A percentile compares a stretch with the other conserved stretches of the same genome.
Evolutionary conservation across 78 protist genomes (phyloP).

Genomic region (slime mould (Dictyostelium discoideum)): DNA sequence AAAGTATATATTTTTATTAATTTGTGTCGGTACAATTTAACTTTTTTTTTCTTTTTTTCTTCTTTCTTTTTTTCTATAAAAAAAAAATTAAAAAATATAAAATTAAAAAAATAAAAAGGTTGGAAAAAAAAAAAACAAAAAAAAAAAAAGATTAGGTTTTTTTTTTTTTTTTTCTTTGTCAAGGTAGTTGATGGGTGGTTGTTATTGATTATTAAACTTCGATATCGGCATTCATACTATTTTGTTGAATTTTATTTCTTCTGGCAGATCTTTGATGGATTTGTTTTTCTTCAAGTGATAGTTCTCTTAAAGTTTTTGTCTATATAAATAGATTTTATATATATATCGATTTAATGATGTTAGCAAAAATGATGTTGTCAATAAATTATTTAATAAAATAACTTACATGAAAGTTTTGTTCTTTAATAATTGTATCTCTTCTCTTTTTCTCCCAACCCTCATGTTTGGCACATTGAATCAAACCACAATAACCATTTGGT

Average conservation of each 20-base stretch:
- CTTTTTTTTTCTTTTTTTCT: too few relatives aligned
- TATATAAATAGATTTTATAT: not conserved
- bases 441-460: constrained; percentile 58
- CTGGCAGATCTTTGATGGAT: constrained; percentile 68
- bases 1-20: not conserved
- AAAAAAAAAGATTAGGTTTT: not conserved
- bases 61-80: too few relatives aligned
- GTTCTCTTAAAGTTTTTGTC: constrained; percentile 52
- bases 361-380: not conserved
- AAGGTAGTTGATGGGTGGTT: not conserved
- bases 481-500: constrained; percentile 51
- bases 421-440: constrained; percentile 48
- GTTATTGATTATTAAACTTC: constrained; percentile 5
- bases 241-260: constrained; percentile 61
- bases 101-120: not conserved
- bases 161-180: not conserved
- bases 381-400: not conserved
- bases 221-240: not conserved
- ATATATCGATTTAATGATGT: not conserved
- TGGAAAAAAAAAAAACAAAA: not conserved
- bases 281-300: constrained; percentile 71
- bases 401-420: constrained; percentile 32
- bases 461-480: constrained; percentile 50
- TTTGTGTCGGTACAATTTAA: not conserved
- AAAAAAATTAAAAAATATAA: too few relatives aligned